Conservation (phyloP, 1,284 basidiomycete genomes). For the Leccinum griseonigrum region DNA sequence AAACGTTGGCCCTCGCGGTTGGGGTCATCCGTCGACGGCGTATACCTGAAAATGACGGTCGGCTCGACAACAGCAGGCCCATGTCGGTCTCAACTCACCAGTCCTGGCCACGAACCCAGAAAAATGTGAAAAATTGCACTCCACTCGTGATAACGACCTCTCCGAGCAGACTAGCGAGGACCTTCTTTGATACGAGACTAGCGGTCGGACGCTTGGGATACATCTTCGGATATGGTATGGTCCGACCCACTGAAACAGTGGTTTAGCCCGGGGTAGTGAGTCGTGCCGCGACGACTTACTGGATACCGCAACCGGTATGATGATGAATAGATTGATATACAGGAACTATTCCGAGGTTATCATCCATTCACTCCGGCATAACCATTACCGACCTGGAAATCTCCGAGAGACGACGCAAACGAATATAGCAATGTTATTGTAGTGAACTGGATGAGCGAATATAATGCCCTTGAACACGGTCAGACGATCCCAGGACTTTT, state of each 20-base stretch:
- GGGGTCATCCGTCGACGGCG: slow-evolving; percentile 51
- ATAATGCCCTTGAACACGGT: slow-evolving; percentile 64
- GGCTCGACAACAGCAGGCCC: not conserved
- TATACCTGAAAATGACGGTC: slow-evolving; percentile 48
- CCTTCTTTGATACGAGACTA: slow-evolving; percentile 94
- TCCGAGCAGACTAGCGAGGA: slow-evolving; percentile 90
- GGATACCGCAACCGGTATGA: slow-evolving; percentile 93
- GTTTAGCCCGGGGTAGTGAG: slow-evolving; percentile 11
- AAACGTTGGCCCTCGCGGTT: slow-evolving; percentile 68
- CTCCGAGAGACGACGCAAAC: slow-evolving; percentile 94
- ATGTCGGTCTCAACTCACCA: slow-evolving; percentile 51
- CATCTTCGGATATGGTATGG: slow-evolving; percentile 84
- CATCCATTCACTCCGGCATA: slow-evolving; percentile 5
- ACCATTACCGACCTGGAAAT: slow-evolving; percentile 78
- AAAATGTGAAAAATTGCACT: slow-evolving; percentile 85
- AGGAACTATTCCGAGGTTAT: slow-evolving; percentile 64
- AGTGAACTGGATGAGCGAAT: slow-evolving; percentile 89
- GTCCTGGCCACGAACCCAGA: slow-evolving; percentile 82
- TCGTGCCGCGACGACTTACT: slow-evolving; percentile 54
- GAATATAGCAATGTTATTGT: slow-evolving; percentile 92
- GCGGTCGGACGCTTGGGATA: slow-evolving; percentile 93
- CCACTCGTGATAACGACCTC: slow-evolving; percentile 88
- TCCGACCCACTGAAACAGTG: slow-evolving; percentile 79
- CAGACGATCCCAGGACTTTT: slow-evolving; percentile 6
- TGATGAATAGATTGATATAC: slow-evolving; percentile 97